Evolutionary conservation across 2,329 filamentous ascomycete species (phyloP).

Genomic region (Cladophialophora bantiana): DNA sequence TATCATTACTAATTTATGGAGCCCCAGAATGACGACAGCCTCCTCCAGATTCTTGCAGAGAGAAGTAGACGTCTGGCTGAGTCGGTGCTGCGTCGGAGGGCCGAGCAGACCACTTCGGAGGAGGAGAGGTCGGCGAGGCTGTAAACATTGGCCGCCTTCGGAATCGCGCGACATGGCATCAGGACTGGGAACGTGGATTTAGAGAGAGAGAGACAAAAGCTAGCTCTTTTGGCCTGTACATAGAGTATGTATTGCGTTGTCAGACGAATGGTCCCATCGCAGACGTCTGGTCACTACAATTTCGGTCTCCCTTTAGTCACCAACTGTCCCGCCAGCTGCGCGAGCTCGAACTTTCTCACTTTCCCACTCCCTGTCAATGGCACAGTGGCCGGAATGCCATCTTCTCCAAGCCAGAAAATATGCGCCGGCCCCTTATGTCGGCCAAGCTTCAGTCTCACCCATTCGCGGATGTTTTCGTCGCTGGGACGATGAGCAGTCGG

Average conservation of each 20-base stretch:
- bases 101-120: background rate
- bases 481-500: slow-evolving; percentile 31
- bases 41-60: slow-evolving; percentile 26
- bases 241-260: background rate
- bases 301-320: slow-evolving; percentile 21
- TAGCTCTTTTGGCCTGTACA: background rate
- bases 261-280: background rate
- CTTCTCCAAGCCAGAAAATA: slow-evolving; percentile 76
- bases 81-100: slow-evolving; percentile 16
- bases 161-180: too few relatives aligned
- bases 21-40: slow-evolving; percentile 23
- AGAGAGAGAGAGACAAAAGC: background rate
- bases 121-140: slow-evolving; percentile 23
- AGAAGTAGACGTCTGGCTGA: slow-evolving; percentile 26
- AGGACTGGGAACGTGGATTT: background rate
- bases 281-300: background rate
- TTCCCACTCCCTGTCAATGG: slow-evolving; percentile 77
- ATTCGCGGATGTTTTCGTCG: slow-evolving; percentile 65
- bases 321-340: slow-evolving; percentile 58
- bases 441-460: slow-evolving; percentile 68
- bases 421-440: slow-evolving; percentile 73
- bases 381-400: slow-evolving; percentile 61
- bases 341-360: slow-evolving; percentile 72
- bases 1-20: slow-evolving; percentile 4
- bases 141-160: slow-evolving; percentile 13